These are phyloP conservation scores for Phytophthora europaea DNA, from an alignment of 352 stramenopile genomes.

Conservation along the genomic window DNA sequence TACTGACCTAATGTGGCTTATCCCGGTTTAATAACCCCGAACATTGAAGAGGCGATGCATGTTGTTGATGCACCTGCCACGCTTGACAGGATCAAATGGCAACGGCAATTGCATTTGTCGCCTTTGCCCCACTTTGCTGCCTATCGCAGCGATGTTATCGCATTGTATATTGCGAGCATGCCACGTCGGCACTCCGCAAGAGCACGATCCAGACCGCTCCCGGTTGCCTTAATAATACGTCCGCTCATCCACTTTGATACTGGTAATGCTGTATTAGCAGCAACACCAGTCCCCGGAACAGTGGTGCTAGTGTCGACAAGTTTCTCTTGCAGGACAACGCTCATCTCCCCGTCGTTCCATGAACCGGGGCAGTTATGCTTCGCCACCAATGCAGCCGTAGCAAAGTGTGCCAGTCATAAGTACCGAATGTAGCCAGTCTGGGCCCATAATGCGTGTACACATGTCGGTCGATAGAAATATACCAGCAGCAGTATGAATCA, in stretches of 20 bases:
- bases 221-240: background rate
- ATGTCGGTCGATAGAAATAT: background rate
- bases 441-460: background rate
- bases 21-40: background rate
- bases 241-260: background rate
- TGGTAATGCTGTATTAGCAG: constrained; percentile 6
- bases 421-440: background rate
- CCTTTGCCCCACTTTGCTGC: constrained; percentile 4
- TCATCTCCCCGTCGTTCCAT: constrained; percentile 9
- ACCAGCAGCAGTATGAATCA: too few relatives aligned
- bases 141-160: constrained; percentile 4
- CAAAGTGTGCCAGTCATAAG: background rate
- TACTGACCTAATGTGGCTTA: constrained; percentile 11
- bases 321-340: constrained; percentile 6
- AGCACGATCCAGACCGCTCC: background rate
- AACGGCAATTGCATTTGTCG: background rate
- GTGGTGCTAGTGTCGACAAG: background rate
- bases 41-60: constrained; percentile 11
- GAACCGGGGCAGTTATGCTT: background rate
- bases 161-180: constrained; percentile 1
- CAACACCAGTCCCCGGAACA: background rate
- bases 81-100: background rate
- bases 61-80: background rate
- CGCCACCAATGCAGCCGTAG: background rate
- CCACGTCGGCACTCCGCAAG: background rate